Evolutionary conservation across 2,329 filamentous ascomycete species (phyloP).

Genomic region (Neocatenulostroma microsporum): DNA sequence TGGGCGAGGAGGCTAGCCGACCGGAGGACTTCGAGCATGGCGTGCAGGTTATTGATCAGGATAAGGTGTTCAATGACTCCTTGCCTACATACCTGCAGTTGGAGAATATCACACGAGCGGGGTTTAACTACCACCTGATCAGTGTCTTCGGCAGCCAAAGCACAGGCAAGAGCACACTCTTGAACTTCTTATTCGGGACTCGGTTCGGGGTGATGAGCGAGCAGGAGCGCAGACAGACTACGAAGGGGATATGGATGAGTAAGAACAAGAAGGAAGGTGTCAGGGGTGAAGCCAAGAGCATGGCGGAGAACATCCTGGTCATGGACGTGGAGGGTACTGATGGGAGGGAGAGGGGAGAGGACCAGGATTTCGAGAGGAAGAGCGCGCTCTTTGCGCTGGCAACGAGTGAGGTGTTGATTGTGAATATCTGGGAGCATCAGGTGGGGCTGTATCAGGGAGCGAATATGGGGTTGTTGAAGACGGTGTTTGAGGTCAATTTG

Average conservation of each 20-base stretch:
- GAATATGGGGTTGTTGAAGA: slow-evolving; percentile 98
- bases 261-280: slow-evolving; percentile 68
- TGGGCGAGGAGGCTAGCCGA: slow-evolving; percentile 57
- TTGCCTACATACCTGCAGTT: slow-evolving; percentile 73
- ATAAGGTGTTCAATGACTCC: slow-evolving; percentile 90
- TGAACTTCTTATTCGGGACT: slow-evolving; percentile 93
- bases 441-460: slow-evolving; percentile 96
- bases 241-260: slow-evolving; percentile 99
- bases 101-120: slow-evolving; percentile 73
- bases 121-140: slow-evolving; percentile 99
- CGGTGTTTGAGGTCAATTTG: slow-evolving; percentile 96
- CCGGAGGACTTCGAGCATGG: slow-evolving; percentile 76
- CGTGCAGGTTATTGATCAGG: slow-evolving; percentile 92
- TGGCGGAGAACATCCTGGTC: slow-evolving; percentile 97
- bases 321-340: slow-evolving; percentile 99
- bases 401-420: slow-evolving; percentile 93
- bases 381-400: slow-evolving; percentile 94
- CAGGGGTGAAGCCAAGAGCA: slow-evolving; percentile 47
- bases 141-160: slow-evolving; percentile 98
- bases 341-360: slow-evolving; percentile 89
- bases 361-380: slow-evolving; percentile 98
- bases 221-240: slow-evolving; percentile 86
- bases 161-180: slow-evolving; percentile 92
- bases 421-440: slow-evolving; percentile 99
- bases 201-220: slow-evolving; percentile 98